phyloP scores from a whole-genome alignment of 192 early-diverging fungal genomes.

The Linnemannia hyalina region DNA sequence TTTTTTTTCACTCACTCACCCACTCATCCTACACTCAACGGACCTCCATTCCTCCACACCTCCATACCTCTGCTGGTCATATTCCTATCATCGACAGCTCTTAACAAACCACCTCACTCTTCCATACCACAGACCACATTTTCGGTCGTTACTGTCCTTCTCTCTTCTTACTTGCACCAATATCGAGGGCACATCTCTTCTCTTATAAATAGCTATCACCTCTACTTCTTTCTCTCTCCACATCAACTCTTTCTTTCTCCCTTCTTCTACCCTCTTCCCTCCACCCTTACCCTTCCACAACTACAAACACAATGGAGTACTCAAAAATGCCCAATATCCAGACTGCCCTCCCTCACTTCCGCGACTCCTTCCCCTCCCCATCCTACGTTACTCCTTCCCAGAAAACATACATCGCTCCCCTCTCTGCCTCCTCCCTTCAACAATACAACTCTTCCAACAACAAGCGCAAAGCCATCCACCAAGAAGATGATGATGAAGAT shows the following conservation, averaged over 20 bases:
- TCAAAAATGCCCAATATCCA: constrained; percentile 27
- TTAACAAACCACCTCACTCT: neutral
- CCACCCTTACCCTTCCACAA: neutral
- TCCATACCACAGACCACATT: constrained; percentile 4
- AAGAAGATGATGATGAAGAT: neutral
- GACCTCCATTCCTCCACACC: neutral
- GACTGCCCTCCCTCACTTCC: constrained; percentile 34
- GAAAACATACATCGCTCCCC: constrained; percentile 25
- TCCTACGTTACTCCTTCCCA: neutral
- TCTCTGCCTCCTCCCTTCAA: constrained; percentile 40
- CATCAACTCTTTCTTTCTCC: neutral
- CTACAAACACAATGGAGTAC: constrained; percentile 30
- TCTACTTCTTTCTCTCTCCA: neutral
- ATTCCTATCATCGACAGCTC: neutral
- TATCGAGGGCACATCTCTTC: neutral
- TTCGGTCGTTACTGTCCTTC: neutral
- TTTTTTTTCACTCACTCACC: neutral
- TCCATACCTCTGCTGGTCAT: neutral
- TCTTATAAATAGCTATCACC: constrained; percentile 5
- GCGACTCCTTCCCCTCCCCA: constrained; percentile 28
- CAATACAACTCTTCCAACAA: constrained; percentile 13
- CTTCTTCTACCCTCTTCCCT: neutral
- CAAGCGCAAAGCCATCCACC: constrained; percentile 20
- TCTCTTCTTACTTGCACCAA: neutral
- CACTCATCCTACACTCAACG: neutral